Evolutionary conservation across 2,329 filamentous ascomycete genomes (phyloP).

Genomic region (Hypoxylon sp.): DNA sequence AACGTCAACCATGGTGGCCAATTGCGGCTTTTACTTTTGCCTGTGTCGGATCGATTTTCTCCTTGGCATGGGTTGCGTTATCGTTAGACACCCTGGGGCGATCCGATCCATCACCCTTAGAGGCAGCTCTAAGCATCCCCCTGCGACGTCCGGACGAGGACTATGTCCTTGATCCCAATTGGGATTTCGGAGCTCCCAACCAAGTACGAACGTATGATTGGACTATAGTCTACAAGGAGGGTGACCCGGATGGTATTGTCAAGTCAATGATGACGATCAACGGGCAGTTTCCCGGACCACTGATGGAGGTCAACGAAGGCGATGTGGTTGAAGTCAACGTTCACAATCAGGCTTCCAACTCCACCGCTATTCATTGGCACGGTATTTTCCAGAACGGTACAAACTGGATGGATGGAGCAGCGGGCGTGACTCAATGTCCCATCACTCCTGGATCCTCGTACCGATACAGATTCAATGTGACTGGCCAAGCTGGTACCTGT

Average conservation of each 20-base stretch:
- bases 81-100: constrained; percentile 25
- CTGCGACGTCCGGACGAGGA: constrained; percentile 53
- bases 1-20: constrained; percentile 32
- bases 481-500: constrained; percentile 59
- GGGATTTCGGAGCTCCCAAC: constrained; percentile 66
- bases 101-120: constrained; percentile 18
- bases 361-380: constrained; percentile 80
- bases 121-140: constrained; percentile 22
- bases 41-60: constrained; percentile 30
- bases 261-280: constrained; percentile 78
- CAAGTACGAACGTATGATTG: constrained; percentile 70
- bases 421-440: constrained; percentile 75
- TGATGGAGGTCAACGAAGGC: constrained; percentile 79
- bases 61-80: constrained; percentile 28
- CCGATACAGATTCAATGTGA: constrained; percentile 76
- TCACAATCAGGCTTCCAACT: constrained; percentile 75
- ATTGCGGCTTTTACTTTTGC: constrained; percentile 27
- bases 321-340: constrained; percentile 79
- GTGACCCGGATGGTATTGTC: constrained; percentile 72
- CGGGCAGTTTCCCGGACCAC: constrained; percentile 78
- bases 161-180: constrained; percentile 69
- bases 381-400: constrained; percentile 83
- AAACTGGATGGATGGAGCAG: constrained; percentile 79
- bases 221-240: constrained; percentile 68
- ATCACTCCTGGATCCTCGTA: constrained; percentile 74